Percentiles rank a stretch among this genome's conserved stretches.
These are phyloP conservation scores for Colletotrichum caudatum DNA, from an alignment of 2,329 filamentous ascomycete species.

Conservation along the genomic window DNA sequence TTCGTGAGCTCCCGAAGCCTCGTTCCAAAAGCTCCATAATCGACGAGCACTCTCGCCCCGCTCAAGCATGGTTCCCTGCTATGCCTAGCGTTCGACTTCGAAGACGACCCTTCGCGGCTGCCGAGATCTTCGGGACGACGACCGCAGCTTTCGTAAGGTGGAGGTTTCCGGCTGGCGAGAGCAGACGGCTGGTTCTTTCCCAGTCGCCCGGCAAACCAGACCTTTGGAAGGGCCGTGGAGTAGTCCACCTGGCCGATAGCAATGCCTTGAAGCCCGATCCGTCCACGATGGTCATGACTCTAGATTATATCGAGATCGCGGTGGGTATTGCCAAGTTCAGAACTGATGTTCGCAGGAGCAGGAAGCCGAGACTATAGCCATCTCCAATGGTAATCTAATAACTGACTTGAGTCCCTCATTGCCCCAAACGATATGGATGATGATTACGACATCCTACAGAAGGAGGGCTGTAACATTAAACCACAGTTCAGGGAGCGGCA, in stretches of 20 bases:
- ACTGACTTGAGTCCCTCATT: neutral
- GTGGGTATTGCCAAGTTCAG: conserved; percentile 4
- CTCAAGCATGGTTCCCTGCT: neutral
- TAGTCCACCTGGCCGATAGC: neutral
- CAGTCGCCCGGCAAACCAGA: neutral
- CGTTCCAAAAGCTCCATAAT: conserved; percentile 2
- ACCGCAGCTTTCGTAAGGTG: conserved; percentile 8
- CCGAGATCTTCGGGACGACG: conserved; percentile 10
- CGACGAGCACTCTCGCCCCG: neutral
- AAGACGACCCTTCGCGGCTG: conserved; percentile 8
- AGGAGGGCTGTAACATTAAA: neutral
- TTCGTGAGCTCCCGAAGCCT: neutral
- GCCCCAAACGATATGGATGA: neutral
- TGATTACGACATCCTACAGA: conserved; percentile 1
- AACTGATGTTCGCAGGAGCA: conserved; percentile 9
- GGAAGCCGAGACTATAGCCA: neutral
- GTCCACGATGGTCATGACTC: neutral
- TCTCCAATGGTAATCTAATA: neutral
- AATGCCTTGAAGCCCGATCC: neutral
- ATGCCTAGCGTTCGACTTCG: conserved; percentile 26
- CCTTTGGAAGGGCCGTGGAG: neutral
- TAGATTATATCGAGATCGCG: neutral
- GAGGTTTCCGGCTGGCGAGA: neutral
- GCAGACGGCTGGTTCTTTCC: neutral
- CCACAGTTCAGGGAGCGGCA: neutral